phyloP scores from a whole-genome alignment of 306 rosid species.

The Sicyos baderoa region DNA sequence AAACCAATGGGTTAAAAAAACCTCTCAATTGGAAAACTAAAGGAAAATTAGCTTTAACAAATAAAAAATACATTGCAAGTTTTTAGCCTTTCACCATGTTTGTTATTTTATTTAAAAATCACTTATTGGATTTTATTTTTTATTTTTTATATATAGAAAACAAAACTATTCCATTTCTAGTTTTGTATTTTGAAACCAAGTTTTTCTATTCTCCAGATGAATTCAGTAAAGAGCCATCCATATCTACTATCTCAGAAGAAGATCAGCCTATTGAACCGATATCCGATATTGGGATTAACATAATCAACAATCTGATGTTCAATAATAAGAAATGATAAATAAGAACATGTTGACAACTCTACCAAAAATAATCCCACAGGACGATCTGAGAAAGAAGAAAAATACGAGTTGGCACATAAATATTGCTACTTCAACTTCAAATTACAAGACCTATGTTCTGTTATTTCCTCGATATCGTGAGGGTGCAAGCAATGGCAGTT shows the following conservation, averaged over 20 bases:
- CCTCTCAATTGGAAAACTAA: too few species aligned
- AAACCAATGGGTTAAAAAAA: too few species aligned
- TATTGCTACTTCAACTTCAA: not conserved
- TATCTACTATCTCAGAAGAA: slow-evolving; percentile 27
- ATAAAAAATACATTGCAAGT: too few species aligned
- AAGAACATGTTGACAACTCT: not conserved
- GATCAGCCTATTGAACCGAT: slow-evolving; percentile 71
- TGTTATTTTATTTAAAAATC: too few species aligned
- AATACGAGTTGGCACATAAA: not conserved
- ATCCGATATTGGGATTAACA: slow-evolving; percentile 53
- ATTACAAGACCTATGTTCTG: not conserved
- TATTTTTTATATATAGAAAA: too few species aligned
- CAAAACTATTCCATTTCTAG: too few species aligned
- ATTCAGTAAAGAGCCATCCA: slow-evolving; percentile 61
- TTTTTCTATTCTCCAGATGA: slow-evolving; percentile 49
- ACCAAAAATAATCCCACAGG: not conserved
- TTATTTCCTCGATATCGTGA: not conserved
- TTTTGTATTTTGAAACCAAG: slow-evolving; percentile 8
- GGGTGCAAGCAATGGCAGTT: not conserved
- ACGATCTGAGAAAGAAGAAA: not conserved
- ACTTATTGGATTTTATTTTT: not conserved
- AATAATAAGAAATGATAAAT: slow-evolving; percentile 13
- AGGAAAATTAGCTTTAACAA: too few species aligned
- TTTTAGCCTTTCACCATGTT: too few species aligned
- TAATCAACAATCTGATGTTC: slow-evolving; percentile 66